Evolutionary conservation across 345 rosid species (phyloP), one percentile per base, ranked within the genome.

Genomic region (Anacardium occidentale): DNA sequence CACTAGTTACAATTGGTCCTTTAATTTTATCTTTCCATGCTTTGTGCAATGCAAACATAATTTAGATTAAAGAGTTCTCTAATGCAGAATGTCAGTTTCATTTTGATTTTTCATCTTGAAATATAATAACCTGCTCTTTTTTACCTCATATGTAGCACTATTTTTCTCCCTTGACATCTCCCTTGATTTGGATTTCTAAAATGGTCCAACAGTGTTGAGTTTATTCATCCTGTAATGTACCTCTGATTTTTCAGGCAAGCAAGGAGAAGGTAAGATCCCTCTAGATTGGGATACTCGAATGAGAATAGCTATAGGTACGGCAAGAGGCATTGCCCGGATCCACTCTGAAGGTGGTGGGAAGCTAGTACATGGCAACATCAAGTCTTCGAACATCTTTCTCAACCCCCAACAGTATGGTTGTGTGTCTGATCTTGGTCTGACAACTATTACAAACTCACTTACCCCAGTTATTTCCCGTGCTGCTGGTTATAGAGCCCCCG

Each of bases 401-500:
- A 92, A 92, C 78, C 77, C 94, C 0, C 78, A 72, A 68, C 67
- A 60, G 63, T 79, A 75, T 55, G 99, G 97, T 1, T 87, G 97
- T 47, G 87, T 92, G n/a, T 87, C 98, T 53, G 99, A 92, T 79
- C 82, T 85, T 10, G 99, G 98, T 8, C 84, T 92, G 25, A 83
- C 97, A 6, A 77, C 96, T 2, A 85, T 96, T n/a, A 96, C 88
- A 88, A 84, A 86, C 66, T 62, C 97, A 18, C 80, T 93, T 25
- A 84, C 94, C 69, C 90, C 90, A 37, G 92, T 96, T 0, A 78
- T 93, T 42, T 85, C 97, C 12, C 89, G 99, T 14, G 96, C 93
- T 64, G 94, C 98, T 61, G 99, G 99, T 70, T 93, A 90, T 75
- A 87, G 93, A 7, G 97, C 98, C 11, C 99, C 98, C 0, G 97